Percentiles rank a stretch among this genome's conserved stretches.
phyloP scores from a whole-genome alignment of 805 yeast species.

The Yarrowia porcina region DNA sequence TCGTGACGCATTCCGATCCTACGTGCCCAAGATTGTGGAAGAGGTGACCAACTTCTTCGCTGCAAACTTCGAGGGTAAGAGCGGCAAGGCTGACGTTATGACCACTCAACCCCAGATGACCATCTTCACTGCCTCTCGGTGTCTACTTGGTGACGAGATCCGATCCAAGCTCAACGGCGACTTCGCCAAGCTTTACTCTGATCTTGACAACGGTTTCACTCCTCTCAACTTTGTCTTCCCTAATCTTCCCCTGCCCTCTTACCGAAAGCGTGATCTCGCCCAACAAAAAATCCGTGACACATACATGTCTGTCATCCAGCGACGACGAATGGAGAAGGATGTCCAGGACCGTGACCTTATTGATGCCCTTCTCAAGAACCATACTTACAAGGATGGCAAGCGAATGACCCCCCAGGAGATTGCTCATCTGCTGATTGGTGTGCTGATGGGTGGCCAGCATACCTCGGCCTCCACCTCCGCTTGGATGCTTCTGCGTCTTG shows the following conservation, averaged over 20 bases:
- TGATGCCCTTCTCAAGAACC: constrained; percentile 76
- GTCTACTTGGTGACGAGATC: constrained; percentile 87
- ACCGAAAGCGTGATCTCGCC: constrained; percentile 81
- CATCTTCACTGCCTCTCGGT: constrained; percentile 91
- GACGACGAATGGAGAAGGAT: constrained; percentile 74
- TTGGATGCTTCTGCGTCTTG: constrained; percentile 89
- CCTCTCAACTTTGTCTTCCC: constrained; percentile 96
- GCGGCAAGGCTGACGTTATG: constrained; percentile 50
- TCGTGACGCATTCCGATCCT: constrained; percentile 72
- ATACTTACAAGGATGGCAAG: constrained; percentile 89
- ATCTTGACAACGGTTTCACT: constrained; percentile 94
- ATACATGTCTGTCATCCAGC: constrained; percentile 70
- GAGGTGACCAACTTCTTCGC: constrained; percentile 59
- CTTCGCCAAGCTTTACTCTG: constrained; percentile 82
- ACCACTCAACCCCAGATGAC: constrained; percentile 91
- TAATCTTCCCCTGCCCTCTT: constrained; percentile 81
- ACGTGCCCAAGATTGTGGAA: constrained; percentile 83
- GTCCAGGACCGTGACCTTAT: constrained; percentile 82
- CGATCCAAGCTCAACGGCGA: constrained; percentile 75
- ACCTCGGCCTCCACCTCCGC: constrained; percentile 95
- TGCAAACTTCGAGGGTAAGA: constrained; percentile 38
- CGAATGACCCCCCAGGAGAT: constrained; percentile 93
- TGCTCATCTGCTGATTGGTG: constrained; percentile 89
- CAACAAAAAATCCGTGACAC: constrained; percentile 76
- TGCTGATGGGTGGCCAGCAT: constrained; percentile 99